Evolutionary conservation across 148 eudicot species (phyloP).

Genomic region (Vaccinium vitisidaea): DNA sequence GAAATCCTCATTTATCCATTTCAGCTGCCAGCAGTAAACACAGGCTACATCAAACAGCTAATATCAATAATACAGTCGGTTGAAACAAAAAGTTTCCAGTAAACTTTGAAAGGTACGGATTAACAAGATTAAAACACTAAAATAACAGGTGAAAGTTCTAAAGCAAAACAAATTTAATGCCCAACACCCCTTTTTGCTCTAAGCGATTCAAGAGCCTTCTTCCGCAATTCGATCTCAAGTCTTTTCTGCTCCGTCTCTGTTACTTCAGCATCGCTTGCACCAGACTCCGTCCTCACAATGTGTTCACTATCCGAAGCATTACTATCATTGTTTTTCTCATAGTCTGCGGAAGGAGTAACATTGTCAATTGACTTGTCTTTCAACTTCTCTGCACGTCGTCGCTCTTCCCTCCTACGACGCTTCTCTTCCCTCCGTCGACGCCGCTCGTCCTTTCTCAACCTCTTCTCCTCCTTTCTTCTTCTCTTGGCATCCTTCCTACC

Average conservation of each 20-base stretch:
- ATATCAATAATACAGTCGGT: constrained; percentile 45
- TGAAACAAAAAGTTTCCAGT: constrained; percentile 28
- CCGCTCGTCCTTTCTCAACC: constrained; percentile 72
- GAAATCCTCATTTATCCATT: constrained; percentile 84
- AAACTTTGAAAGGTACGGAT: constrained; percentile 17
- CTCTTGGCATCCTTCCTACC: constrained; percentile 79
- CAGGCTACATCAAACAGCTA: constrained; percentile 62
- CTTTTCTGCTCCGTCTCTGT: constrained; percentile 68
- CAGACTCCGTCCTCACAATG: constrained; percentile 27
- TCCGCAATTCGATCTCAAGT: constrained; percentile 89
- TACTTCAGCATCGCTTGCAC: constrained; percentile 45
- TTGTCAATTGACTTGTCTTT: constrained; percentile 56
- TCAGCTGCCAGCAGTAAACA: constrained; percentile 97
- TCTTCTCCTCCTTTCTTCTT: constrained; percentile 81
- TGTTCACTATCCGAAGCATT: constrained; percentile 49
- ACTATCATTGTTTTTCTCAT: constrained; percentile 43
- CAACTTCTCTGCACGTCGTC: constrained; percentile 64
- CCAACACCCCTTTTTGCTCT: constrained; percentile 85
- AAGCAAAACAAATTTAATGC: constrained; percentile 46
- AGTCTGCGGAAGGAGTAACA: constrained; percentile 48
- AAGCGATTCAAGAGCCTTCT: constrained; percentile 88
- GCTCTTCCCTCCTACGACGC: constrained; percentile 67
- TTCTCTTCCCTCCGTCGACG: constrained; percentile 79
- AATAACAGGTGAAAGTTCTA: constrained; percentile 31
- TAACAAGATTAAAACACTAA: constrained; percentile 21